Percentiles rank a stretch among this genome's conserved stretches.
These are phyloP conservation scores for Sporothrix euskadiensis DNA, from an alignment of 2,329 filamentous ascomycete genomes.

Conservation along the genomic window DNA sequence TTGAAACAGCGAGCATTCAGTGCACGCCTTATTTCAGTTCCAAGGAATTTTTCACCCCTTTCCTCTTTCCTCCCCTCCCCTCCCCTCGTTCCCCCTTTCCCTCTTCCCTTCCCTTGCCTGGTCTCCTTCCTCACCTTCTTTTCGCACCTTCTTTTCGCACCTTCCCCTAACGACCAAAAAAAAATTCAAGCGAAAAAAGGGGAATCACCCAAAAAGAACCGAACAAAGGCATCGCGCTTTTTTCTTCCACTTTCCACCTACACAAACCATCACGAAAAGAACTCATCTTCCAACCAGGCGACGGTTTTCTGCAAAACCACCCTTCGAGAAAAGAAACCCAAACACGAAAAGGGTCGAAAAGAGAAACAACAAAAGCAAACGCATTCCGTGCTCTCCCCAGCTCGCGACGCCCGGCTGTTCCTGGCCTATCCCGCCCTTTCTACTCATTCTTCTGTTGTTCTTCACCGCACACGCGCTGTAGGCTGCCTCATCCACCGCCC, in stretches of 20 bases:
- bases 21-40: constrained; percentile 26
- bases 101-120: constrained; percentile 14
- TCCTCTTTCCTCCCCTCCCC: background rate
- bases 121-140: constrained; percentile 22
- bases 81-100: constrained; percentile 11
- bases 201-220: constrained; percentile 7
- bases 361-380: constrained; percentile 1
- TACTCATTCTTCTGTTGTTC: background rate
- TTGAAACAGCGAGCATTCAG: constrained; percentile 17
- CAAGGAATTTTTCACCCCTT: constrained; percentile 28
- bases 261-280: constrained; percentile 16
- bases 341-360: constrained; percentile 9
- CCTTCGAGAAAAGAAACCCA: background rate
- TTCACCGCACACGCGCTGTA: constrained; percentile 20
- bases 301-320: constrained; percentile 14
- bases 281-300: constrained; percentile 10
- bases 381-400: background rate
- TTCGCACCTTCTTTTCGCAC: constrained; percentile 25
- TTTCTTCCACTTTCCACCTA: background rate
- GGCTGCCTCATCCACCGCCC: background rate
- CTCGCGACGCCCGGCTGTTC: constrained; percentile 12
- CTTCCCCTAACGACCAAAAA: constrained; percentile 24
- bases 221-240: constrained; percentile 18
- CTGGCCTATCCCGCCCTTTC: constrained; percentile 1
- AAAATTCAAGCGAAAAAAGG: constrained; percentile 19